Base-by-base conservation (phyloP, 1,284 basidiomycete genomes). In the Lignosus rhinocerotis region DNA sequence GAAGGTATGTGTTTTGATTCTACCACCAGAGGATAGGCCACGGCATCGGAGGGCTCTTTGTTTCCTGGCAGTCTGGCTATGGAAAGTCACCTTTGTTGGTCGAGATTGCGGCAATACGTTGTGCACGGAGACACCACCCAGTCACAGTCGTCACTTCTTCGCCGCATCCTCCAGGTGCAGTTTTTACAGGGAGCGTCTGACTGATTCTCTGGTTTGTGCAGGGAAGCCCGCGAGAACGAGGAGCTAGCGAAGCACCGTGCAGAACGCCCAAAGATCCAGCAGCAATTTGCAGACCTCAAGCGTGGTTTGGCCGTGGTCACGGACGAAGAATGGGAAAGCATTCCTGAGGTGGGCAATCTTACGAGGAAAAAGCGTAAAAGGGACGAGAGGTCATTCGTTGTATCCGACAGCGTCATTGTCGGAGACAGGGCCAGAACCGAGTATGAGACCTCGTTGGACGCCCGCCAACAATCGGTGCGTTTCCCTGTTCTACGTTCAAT, bases 341-440 rank as follows among this genome's bases (percentile, higher is more conserved):
- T 99, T 66, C 96, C 97, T 14, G 97, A 99, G 77, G 95, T 97
- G 41, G 93, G 93, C 54, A 98, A 98, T 77, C 80, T 98, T 62
- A 96, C 96, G 19, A 86, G 93, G 66, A 95, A 94, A 78, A 90
- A 96, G 72, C 81, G 93, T 67, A 89, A 94, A 73, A 87, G 86
- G 70, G 93, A 95, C 66, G 88, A 94, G 66, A 80, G 92, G 66
- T 83, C 83, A 47, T 98, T 91, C 73, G 94, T 90, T 65, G 93
- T 98, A 34, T 93, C 94, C 42, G 96, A 99, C 74, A 93, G 92
- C 66, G 86, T 99, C 56, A 80, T 96, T 42, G 86, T 97, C 36
- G 92, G 93, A 41, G 90, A 95, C 70, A 76, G 93, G 51, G 75
- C 85, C 43, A 86, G 87, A 67, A 80, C 78, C 0, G 90, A 92